Evolutionary conservation across 2,329 filamentous ascomycete species (phyloP).

Genomic region (Pseudogymnoascus sp.): DNA sequence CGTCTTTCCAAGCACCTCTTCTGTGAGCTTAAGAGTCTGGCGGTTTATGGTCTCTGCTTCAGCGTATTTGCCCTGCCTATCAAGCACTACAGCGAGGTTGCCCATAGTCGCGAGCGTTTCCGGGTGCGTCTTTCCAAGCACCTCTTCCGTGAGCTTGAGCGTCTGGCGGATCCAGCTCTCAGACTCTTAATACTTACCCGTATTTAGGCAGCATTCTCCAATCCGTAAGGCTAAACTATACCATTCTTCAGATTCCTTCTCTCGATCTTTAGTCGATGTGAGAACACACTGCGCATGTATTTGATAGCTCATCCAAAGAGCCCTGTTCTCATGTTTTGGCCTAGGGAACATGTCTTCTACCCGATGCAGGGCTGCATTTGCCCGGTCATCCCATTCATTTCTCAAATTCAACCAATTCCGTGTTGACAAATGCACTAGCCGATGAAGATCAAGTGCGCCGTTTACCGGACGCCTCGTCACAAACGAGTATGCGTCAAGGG

Average conservation of each 20-base stretch:
- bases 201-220: slow-evolving; percentile 9
- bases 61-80: slow-evolving; percentile 11
- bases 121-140: neutral
- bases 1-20: slow-evolving; percentile 8
- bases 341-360: slow-evolving; percentile 12
- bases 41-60: slow-evolving; percentile 11
- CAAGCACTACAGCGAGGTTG: slow-evolving; percentile 9
- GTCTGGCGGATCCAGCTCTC: slow-evolving; percentile 4
- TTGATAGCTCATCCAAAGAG: slow-evolving; percentile 11
- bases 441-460: slow-evolving; percentile 15
- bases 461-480: slow-evolving; percentile 13
- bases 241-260: slow-evolving; percentile 8
- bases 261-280: neutral
- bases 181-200: neutral
- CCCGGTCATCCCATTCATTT: neutral
- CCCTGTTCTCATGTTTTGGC: slow-evolving; percentile 11
- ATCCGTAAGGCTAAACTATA: slow-evolving; percentile 1
- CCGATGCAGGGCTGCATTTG: slow-evolving; percentile 2
- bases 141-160: neutral
- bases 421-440: slow-evolving; percentile 9
- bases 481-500: slow-evolving; percentile 18
- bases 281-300: slow-evolving; percentile 12
- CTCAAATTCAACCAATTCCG: slow-evolving; percentile 2
- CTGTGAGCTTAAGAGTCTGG: slow-evolving; percentile 1
- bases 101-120: slow-evolving; percentile 11